phyloP scores from a whole-genome alignment of 768 basidiomycete species.

The Mycena albidolilacea region DNA sequence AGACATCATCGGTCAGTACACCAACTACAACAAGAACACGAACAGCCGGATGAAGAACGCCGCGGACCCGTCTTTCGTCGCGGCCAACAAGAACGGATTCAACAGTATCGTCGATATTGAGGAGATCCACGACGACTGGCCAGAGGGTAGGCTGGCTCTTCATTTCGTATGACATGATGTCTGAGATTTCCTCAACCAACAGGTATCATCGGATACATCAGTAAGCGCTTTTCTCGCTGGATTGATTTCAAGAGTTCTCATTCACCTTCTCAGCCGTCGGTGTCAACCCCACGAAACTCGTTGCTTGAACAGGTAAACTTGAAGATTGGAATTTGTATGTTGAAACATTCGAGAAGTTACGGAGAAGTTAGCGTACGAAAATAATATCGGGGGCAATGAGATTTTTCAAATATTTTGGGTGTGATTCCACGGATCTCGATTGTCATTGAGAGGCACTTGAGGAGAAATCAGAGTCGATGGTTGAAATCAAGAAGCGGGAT shows the following conservation, averaged over 20 bases:
- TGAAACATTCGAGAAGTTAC: neutral
- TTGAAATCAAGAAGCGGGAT: too few relatives aligned
- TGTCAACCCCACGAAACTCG: slow-evolving; percentile 25
- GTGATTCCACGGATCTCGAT: too few relatives aligned
- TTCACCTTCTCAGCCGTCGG: slow-evolving; percentile 8
- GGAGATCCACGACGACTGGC: slow-evolving; percentile 29
- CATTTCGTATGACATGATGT: neutral
- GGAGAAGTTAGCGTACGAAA: neutral
- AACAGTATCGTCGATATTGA: slow-evolving; percentile 44
- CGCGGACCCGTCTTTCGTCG: slow-evolving; percentile 48
- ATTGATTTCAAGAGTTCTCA: neutral
- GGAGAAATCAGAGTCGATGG: too few relatives aligned
- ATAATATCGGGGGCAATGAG: neutral
- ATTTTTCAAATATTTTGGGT: neutral
- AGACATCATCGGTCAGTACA: slow-evolving; percentile 45
- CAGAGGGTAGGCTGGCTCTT: slow-evolving; percentile 37
- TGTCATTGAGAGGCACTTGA: too few relatives aligned
- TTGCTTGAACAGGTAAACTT: slow-evolving; percentile 3
- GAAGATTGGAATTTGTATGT: neutral
- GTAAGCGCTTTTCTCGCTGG: neutral
- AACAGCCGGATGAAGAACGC: slow-evolving; percentile 46
- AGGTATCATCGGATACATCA: slow-evolving; percentile 33
- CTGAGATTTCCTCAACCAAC: neutral
- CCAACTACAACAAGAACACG: slow-evolving; percentile 51
- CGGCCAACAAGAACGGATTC: slow-evolving; percentile 45